Evolutionary conservation across 106 monocot genomes (phyloP).

Genomic region (Apostasia ramifera): DNA sequence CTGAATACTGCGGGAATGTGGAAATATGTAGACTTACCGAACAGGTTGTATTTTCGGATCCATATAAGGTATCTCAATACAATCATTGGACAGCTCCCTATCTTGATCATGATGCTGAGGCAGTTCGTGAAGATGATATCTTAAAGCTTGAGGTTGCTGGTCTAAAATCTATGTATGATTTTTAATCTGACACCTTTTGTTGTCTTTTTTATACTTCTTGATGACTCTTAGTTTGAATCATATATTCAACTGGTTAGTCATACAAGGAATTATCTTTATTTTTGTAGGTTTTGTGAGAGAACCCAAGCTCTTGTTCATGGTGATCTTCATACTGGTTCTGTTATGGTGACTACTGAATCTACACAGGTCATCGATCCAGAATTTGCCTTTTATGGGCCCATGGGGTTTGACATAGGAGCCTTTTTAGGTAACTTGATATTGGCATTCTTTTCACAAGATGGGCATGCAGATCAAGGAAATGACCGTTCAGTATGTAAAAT

Average conservation of each 20-base stretch:
- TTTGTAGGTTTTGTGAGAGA: conserved; percentile 94
- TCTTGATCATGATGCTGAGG: conserved; percentile 78
- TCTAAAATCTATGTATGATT: conserved; percentile 82
- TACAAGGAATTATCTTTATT: background rate
- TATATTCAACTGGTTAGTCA: background rate
- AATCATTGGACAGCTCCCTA: conserved; percentile 89
- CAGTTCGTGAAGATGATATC: conserved; percentile 54
- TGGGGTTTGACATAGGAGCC: conserved; percentile 99
- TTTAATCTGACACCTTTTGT: background rate
- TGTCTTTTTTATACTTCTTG: background rate
- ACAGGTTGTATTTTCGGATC: conserved; percentile 95
- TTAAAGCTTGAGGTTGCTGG: conserved; percentile 81
- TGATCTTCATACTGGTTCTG: conserved; percentile 92
- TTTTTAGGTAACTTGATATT: conserved; percentile 88
- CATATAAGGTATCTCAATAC: conserved; percentile 48
- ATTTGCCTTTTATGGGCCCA: conserved; percentile 96
- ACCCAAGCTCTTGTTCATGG: conserved; percentile 94
- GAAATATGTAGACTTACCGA: conserved; percentile 93
- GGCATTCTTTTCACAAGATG: conserved; percentile 93
- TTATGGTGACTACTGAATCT: conserved; percentile 88
- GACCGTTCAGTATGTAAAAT: conserved; percentile 47
- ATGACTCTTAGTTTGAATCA: background rate
- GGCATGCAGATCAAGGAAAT: conserved; percentile 51
- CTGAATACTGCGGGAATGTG: conserved; percentile 88
- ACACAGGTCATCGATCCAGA: conserved; percentile 97